Evolutionary conservation across 2,329 filamentous ascomycete genomes (phyloP).

Genomic region (Aspergillus texensis): DNA sequence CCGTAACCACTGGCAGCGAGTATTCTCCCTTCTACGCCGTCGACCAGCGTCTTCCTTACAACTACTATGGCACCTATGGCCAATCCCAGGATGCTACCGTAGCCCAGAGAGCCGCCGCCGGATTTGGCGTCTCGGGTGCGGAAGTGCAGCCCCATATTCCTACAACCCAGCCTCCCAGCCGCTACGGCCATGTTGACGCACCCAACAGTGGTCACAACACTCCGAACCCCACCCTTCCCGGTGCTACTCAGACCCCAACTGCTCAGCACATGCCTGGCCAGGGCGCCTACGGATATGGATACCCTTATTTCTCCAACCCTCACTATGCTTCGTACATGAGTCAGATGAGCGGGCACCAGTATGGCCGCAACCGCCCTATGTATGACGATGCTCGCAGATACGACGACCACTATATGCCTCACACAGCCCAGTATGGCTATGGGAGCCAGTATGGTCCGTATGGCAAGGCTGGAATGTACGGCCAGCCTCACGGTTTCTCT

Average conservation of each 20-base stretch:
- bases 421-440: slow-evolving; percentile 58
- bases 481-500: slow-evolving; percentile 64
- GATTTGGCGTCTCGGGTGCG: slow-evolving; percentile 65
- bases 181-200: slow-evolving; percentile 68
- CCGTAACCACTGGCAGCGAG: slow-evolving; percentile 65
- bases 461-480: slow-evolving; percentile 64
- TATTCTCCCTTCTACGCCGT: slow-evolving; percentile 85
- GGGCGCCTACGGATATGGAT: slow-evolving; percentile 61
- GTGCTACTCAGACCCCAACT: slow-evolving; percentile 57
- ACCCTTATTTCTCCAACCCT: slow-evolving; percentile 62
- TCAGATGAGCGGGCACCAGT: slow-evolving; percentile 51
- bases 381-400: slow-evolving; percentile 54
- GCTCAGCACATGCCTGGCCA: slow-evolving; percentile 58
- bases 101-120: slow-evolving; percentile 74
- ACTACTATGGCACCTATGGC: slow-evolving; percentile 67
- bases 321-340: slow-evolving; percentile 67
- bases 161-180: slow-evolving; percentile 75
- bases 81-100: slow-evolving; percentile 74
- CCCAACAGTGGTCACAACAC: slow-evolving; percentile 90
- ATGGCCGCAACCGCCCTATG: slow-evolving; percentile 52
- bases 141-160: slow-evolving; percentile 63
- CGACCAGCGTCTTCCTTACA: slow-evolving; percentile 75
- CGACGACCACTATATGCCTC: slow-evolving; percentile 51
- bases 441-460: slow-evolving; percentile 55
- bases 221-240: slow-evolving; percentile 73